Conservation (phyloP, 169 alveolate species). For the Plasmodium cynomolgi region DNA sequence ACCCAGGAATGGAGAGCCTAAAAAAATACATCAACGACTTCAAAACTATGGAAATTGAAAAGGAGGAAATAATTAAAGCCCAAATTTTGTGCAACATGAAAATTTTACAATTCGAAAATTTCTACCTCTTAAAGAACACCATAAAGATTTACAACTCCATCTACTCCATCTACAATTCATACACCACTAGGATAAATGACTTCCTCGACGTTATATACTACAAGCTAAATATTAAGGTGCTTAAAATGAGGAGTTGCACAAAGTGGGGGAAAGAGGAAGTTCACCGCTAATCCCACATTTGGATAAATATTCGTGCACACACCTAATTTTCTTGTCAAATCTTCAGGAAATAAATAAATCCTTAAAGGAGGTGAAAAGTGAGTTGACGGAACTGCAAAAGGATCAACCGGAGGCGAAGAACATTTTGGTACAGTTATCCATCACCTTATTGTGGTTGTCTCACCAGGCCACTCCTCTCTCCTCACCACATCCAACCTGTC, state of each 20-base stretch:
- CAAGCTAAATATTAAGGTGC: slow-evolving; percentile 65
- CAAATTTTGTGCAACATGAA: slow-evolving; percentile 75
- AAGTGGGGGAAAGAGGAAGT: neutral
- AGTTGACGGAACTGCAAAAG: slow-evolving; percentile 39
- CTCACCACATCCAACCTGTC: neutral
- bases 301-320: neutral
- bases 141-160: slow-evolving; percentile 68
- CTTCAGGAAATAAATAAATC: slow-evolving; percentile 72
- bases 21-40: slow-evolving; percentile 66
- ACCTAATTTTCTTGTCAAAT: neutral
- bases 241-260: neutral
- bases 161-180: slow-evolving; percentile 59
- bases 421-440: slow-evolving; percentile 15
- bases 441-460: neutral
- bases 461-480: neutral
- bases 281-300: neutral
- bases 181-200: slow-evolving; percentile 59
- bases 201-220: slow-evolving; percentile 61
- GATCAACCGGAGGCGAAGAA: slow-evolving; percentile 51
- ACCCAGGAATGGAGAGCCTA: slow-evolving; percentile 67
- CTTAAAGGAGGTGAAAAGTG: slow-evolving; percentile 49
- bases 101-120: slow-evolving; percentile 50
- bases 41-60: slow-evolving; percentile 54
- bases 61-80: slow-evolving; percentile 71
- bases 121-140: slow-evolving; percentile 59